A percentile compares a stretch with the other conserved stretches of the same genome.
Conservation (phyloP, 1,139 yeast genomes). For the Hyphopichia fennica region DNA sequence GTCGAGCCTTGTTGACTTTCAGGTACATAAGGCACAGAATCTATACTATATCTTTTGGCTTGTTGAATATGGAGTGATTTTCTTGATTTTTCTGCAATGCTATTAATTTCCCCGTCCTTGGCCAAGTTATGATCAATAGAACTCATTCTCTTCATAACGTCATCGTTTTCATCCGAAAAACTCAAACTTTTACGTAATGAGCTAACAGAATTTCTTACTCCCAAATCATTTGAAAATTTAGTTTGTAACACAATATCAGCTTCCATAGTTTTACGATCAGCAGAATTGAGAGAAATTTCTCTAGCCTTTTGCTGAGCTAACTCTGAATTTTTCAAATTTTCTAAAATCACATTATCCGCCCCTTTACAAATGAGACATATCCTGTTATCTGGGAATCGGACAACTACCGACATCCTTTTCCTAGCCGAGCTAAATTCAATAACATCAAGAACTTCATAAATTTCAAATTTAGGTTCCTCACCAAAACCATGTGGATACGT, state of each 20-base stretch:
- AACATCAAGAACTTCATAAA: slow-evolving; percentile 71
- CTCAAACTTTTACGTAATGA: slow-evolving; percentile 36
- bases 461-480: slow-evolving; percentile 58
- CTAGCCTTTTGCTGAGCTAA: slow-evolving; percentile 62
- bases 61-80: slow-evolving; percentile 67
- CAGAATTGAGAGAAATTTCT: slow-evolving; percentile 61
- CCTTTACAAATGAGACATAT: slow-evolving; percentile 87
- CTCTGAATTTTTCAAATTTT: slow-evolving; percentile 58
- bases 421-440: slow-evolving; percentile 87
- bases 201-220: slow-evolving; percentile 25
- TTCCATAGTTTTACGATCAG: slow-evolving; percentile 71
- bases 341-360: slow-evolving; percentile 91
- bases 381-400: slow-evolving; percentile 76
- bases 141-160: slow-evolving; percentile 29
- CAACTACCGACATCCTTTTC: slow-evolving; percentile 91
- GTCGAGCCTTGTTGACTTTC: slow-evolving; percentile 1
- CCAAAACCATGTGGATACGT: slow-evolving; percentile 85
- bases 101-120: slow-evolving; percentile 56
- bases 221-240: slow-evolving; percentile 33
- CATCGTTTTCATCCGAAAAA: slow-evolving; percentile 14
- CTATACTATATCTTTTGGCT: slow-evolving; percentile 51
- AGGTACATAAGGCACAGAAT: slow-evolving; percentile 8
- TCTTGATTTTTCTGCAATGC: slow-evolving; percentile 58
- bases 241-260: slow-evolving; percentile 74
- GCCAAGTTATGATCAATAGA: slow-evolving; percentile 61